phyloP scores from a whole-genome alignment of 1,284 basidiomycete species.

The Puccinia polysora region DNA sequence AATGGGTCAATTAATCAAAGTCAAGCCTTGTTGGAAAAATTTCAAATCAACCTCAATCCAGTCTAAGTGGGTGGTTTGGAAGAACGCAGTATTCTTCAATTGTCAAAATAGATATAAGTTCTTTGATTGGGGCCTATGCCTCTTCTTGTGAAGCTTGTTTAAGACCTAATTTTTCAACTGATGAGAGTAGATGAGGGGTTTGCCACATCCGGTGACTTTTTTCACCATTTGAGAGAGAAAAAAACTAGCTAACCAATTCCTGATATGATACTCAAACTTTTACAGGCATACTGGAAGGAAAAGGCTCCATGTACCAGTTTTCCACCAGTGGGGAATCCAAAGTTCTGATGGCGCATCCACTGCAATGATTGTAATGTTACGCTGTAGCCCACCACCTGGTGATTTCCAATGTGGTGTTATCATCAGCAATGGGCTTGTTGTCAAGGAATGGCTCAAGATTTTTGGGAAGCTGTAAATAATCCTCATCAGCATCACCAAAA shows the following conservation, averaged over 20 bases:
- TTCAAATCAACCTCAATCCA: slow-evolving; percentile 99
- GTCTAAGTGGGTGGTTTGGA: slow-evolving; percentile 94
- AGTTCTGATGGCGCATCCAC: slow-evolving; percentile 84
- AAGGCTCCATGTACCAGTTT: slow-evolving; percentile 92
- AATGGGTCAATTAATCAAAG: slow-evolving; percentile 97
- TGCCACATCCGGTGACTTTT: too few species aligned
- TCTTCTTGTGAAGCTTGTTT: slow-evolving; percentile 81
- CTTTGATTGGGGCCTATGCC: slow-evolving; percentile 95
- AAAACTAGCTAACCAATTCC: slow-evolving; percentile 62
- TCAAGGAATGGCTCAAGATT: slow-evolving; percentile 76
- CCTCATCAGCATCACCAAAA: slow-evolving; percentile 75
- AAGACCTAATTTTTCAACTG: slow-evolving; percentile 86
- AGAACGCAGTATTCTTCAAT: slow-evolving; percentile 97
- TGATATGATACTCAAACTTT: slow-evolving; percentile 99
- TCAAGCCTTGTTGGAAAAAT: slow-evolving; percentile 97
- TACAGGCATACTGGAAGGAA: slow-evolving; percentile 89
- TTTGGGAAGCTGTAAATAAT: slow-evolving; percentile 82
- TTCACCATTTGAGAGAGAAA: too few species aligned
- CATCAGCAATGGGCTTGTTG: slow-evolving; percentile 70
- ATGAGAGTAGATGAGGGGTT: too few species aligned
- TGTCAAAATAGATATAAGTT: slow-evolving; percentile 94
- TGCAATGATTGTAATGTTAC: slow-evolving; percentile 87
- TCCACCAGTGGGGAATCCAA: slow-evolving; percentile 95
- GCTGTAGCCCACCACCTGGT: slow-evolving; percentile 99
- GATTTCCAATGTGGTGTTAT: slow-evolving; percentile 91